phyloP scores from a whole-genome alignment of 768 basidiomycete genomes.

The Lentinus brumalis region DNA sequence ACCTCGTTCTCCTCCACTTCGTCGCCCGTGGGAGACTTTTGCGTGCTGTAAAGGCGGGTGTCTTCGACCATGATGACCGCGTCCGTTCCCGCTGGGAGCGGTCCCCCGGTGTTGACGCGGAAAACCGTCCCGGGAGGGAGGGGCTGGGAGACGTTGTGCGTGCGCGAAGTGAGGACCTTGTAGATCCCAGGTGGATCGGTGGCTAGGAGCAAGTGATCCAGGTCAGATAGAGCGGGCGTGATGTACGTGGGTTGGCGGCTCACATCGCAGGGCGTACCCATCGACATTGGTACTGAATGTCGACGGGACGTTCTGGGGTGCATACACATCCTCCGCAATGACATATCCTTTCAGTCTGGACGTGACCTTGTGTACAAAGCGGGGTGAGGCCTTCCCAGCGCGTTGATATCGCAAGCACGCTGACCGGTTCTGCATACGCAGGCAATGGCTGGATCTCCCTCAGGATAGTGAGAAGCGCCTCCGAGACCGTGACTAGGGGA shows the following conservation, averaged over 20 bases:
- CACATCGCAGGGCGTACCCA: conserved; percentile 82
- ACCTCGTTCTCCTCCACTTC: conserved; percentile 73
- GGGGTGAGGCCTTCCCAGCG: neutral
- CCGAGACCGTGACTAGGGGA: conserved; percentile 64
- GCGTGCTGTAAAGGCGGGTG: conserved; percentile 68
- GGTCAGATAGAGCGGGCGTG: neutral
- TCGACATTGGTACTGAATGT: conserved; percentile 81
- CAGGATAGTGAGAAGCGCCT: conserved; percentile 62
- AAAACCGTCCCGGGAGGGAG: conserved; percentile 56
- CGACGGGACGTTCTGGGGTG: conserved; percentile 63
- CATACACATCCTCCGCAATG: conserved; percentile 74
- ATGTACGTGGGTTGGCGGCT: conserved; percentile 18
- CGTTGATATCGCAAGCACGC: conserved; percentile 15
- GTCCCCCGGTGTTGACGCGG: conserved; percentile 86
- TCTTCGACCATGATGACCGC: conserved; percentile 94
- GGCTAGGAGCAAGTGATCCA: conserved; percentile 40
- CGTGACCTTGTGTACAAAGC: conserved; percentile 51
- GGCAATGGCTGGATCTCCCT: conserved; percentile 47
- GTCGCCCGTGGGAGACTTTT: conserved; percentile 38
- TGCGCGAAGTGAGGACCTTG: conserved; percentile 62
- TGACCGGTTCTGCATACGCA: conserved; percentile 44
- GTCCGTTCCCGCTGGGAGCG: conserved; percentile 73
- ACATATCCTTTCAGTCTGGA: conserved; percentile 63
- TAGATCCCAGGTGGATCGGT: conserved; percentile 66
- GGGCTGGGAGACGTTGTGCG: conserved; percentile 32